phyloP scores from a whole-genome alignment of 768 basidiomycete species.

The Hericium erinaceus region DNA sequence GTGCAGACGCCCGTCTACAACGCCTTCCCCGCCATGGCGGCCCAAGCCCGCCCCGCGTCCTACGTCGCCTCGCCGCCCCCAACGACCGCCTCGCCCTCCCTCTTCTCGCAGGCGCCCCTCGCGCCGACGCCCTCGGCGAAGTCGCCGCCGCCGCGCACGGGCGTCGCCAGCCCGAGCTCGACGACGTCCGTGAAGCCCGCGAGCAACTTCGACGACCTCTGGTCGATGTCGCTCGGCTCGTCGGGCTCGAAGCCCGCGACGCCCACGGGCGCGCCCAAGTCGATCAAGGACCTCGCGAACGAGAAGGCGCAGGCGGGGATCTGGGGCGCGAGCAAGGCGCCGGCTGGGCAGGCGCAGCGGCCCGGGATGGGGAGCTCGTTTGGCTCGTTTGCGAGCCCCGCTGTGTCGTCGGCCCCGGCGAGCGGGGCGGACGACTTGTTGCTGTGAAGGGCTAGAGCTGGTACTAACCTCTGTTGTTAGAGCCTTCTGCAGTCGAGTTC shows the following conservation, averaged over 20 bases:
- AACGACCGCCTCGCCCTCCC: constrained; percentile 5
- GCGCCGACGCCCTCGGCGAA: not conserved
- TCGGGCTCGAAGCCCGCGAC: constrained; percentile 28
- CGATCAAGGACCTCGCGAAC: constrained; percentile 82
- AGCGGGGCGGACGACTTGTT: constrained; percentile 31
- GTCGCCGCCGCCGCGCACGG: constrained; percentile 21
- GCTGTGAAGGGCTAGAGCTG: constrained; percentile 18
- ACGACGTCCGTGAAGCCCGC: constrained; percentile 27
- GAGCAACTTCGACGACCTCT: constrained; percentile 81
- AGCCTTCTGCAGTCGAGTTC: too few relatives aligned
- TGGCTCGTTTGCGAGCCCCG: constrained; percentile 19
- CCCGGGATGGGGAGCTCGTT: constrained; percentile 17
- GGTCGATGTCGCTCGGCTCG: constrained; percentile 68
- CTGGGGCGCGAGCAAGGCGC: constrained; percentile 46
- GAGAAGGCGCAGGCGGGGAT: constrained; percentile 77
- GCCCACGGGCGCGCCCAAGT: constrained; percentile 36
- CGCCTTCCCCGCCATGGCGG: not conserved
- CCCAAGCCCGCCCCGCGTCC: constrained; percentile 4
- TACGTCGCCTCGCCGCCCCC: constrained; percentile 9
- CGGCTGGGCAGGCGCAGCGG: constrained; percentile 5
- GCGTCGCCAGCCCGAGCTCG: constrained; percentile 13
- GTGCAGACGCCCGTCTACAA: not conserved
- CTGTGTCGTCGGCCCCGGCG: constrained; percentile 15
- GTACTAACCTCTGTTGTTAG: too few relatives aligned
- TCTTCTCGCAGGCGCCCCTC: not conserved